Evolutionary conservation across 139 green algal species (phyloP).

Genomic region (Coccomyxa sp.): DNA sequence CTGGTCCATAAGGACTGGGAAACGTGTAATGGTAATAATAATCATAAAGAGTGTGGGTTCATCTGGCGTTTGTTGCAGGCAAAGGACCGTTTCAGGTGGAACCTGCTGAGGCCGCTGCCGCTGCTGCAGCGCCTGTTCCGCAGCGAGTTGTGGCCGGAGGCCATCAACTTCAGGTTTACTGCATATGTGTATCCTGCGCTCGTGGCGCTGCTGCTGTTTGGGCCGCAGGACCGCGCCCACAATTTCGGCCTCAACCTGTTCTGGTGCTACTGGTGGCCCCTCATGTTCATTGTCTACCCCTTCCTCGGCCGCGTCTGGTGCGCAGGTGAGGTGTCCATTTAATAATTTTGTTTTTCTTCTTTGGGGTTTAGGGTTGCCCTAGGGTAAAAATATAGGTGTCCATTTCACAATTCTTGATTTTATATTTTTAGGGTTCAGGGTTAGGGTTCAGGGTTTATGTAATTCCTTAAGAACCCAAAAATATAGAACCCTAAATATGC

Average conservation of each 20-base stretch:
- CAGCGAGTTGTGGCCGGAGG: constrained; percentile 50
- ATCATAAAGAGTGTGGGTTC: no score
- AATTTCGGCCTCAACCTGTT: constrained; percentile 75
- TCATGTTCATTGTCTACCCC: constrained; percentile 63
- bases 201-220: constrained; percentile 53
- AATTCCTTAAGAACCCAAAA: no score
- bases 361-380: no score
- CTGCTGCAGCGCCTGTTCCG: constrained; percentile 46
- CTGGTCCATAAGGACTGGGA: no score
- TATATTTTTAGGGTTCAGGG: no score
- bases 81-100: constrained; percentile 38
- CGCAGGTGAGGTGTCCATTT: constrained; percentile 22
- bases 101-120: constrained; percentile 45
- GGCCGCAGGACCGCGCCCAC: constrained; percentile 62
- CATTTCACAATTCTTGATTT: no score
- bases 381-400: no score
- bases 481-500: no score
- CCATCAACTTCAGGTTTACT: constrained; percentile 64
- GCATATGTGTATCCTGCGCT: constrained; percentile 43
- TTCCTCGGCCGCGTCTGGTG: constrained; percentile 79
- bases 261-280: constrained; percentile 61
- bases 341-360: no score
- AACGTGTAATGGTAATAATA: no score
- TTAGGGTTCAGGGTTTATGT: not conserved
- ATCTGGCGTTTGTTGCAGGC: constrained; percentile 4